A percentile compares a stretch with the other conserved stretches of the same genome.
These are phyloP conservation scores for Tarenaya hassleriana DNA, from an alignment of 345 rosid genomes.

Conservation along the genomic window DNA sequence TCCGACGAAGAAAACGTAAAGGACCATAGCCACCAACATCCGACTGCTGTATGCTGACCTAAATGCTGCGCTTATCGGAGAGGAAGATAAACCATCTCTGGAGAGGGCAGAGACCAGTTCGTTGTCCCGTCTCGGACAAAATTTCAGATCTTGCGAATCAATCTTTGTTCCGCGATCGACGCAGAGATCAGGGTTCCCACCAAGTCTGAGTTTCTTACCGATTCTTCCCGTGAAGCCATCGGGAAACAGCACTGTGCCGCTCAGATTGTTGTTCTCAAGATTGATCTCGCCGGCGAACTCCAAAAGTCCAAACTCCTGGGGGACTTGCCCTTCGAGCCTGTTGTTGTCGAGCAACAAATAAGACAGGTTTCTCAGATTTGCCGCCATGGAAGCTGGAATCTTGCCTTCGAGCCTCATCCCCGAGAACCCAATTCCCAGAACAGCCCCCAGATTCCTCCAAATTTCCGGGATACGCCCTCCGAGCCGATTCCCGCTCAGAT, in stretches of 20 bases:
- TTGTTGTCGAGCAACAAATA: constrained; percentile 55
- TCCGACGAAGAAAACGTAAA: neutral
- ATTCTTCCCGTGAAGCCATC: constrained; percentile 34
- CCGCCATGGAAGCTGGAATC: constrained; percentile 52
- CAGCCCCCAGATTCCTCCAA: constrained; percentile 45
- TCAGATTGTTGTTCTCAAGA: constrained; percentile 60
- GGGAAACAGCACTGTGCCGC: constrained; percentile 45
- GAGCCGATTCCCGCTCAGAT: constrained; percentile 56
- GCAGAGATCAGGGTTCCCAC: constrained; percentile 43
- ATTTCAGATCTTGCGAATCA: no score
- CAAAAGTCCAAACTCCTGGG: constrained; percentile 38
- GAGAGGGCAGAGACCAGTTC: no score
- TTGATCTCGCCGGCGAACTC: constrained; percentile 42
- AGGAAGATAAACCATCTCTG: constrained; percentile 8
- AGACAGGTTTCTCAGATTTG: constrained; percentile 33
- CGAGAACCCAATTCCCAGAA: constrained; percentile 53
- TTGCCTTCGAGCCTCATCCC: constrained; percentile 42
- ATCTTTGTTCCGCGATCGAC: constrained; percentile 19
- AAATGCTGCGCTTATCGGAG: constrained; percentile 6
- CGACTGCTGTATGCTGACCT: neutral
- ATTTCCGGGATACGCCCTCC: constrained; percentile 56
- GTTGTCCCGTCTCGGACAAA: no score
- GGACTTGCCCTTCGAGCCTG: constrained; percentile 48
- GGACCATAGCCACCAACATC: constrained; percentile 11
- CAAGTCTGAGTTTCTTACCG: constrained; percentile 44